Evolutionary conservation across 768 basidiomycete species (phyloP), one percentile per base, ranked within the genome.

Genomic region (Exidia glandulosa): DNA sequence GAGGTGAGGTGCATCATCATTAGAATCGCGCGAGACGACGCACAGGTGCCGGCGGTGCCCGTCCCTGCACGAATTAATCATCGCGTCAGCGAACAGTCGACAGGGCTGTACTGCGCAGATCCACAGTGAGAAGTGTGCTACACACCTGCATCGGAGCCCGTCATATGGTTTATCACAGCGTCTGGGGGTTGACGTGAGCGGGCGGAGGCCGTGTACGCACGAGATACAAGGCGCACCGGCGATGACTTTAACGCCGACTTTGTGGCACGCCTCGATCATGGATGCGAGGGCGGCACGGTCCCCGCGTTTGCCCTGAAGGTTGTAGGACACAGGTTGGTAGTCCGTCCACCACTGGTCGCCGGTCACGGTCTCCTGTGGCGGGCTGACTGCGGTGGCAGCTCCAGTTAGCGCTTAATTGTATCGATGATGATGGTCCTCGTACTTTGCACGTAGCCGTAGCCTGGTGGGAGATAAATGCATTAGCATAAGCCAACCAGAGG

Each of bases 311-410:
- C 83, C 85, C 1, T 76, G 82, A 56, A 87, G 67, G 9, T 59
- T 84, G 66, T 87, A 86, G 1, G 84, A 85, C 0, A 85, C 84
- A 3, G 82, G 80, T 60, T 80, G 86, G 64, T 88, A 87, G 66
- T 86, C 85, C 0, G 85, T 87, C 85, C 85, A 87, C 86, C 86
- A 87, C 64, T 85, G 76, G 32, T 23, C 19, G 30, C 30, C 50
- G 3, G 71, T 65, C 41, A 86, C 69, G 63, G 85, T 83, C 63
- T 86, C 85, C 60, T 77, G 75, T 2, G 84, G 74, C 0, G 82
- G 82, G 63, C 82, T 74, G 57, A 71, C 75, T 75, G 56, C 4
- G 30, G 32, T 23, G 41, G 3, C 25, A 45, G 19, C 2, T 45
- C 19, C 1, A 23, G 16, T 32, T 4, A 25, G 30, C 10, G 48